Base-by-base conservation (phyloP, 345 rosid genomes). In the Conringia planisiliqua region DNA sequence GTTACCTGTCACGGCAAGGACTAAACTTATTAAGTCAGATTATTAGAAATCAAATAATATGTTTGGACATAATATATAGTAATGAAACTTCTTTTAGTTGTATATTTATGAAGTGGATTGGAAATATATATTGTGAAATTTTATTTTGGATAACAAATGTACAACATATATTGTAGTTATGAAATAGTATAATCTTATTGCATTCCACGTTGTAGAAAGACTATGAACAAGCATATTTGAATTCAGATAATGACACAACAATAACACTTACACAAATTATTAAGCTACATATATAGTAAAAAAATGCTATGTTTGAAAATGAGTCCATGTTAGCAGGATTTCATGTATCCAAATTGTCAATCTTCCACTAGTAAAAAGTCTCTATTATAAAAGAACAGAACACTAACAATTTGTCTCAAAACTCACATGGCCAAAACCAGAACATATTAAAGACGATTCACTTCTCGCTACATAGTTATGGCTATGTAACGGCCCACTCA, bases 361-460 rank as follows among this genome's bases (percentile, higher is more conserved):
- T 73, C 18, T 57, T 66, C 66, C 51, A 47, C 72, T 56, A 35
- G 6, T 26, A 35, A 26, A 22, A 50, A 66, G 24, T 33, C 6
- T 4, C 1, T 47, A 10, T 8, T 10, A 47, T 47, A 47, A 18
- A 47, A 8, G 26, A 47, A 17, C 11, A 48, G 18, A 48, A 3
- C 14, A 33, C 8, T 33, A 50, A 50, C 29, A 20, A 13, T 27
- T 16, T 18, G 46, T 75, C 38, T 39, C 14, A 51, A 60, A 30
- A 50, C 38, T 68, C 79, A 60, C 79, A 52, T 75, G 73, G 73
- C 29, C 62, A 1, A 13, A 67, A 57, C 50, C 73, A 75, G 62
- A 75, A 50, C 27, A 68, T 59, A 48, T 38, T 48, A 39, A 59
- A 75, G 68, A 50, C 46, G 38, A 74, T 36, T 46, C 66, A 74